phyloP scores from a whole-genome alignment of 352 stramenopile genomes.

The Phytophthora tentaculata region DNA sequence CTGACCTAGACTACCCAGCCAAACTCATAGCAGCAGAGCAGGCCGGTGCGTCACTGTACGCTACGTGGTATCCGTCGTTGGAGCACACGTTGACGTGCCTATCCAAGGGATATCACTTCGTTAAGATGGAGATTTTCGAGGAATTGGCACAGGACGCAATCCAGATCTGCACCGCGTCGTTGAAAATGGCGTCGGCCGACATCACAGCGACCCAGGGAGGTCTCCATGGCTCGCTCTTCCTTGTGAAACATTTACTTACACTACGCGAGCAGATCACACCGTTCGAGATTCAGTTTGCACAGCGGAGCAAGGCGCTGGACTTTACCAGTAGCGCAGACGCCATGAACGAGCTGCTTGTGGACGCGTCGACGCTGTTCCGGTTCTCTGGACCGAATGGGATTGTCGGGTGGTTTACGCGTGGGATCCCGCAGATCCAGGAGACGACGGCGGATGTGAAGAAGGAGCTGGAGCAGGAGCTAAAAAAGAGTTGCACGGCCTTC shows the following conservation, averaged over 20 bases:
- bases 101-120: conserved; percentile 87
- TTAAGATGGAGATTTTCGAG: conserved; percentile 90
- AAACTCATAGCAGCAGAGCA: conserved; percentile 54
- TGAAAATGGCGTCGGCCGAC: conserved; percentile 80
- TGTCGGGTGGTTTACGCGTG: conserved; percentile 66
- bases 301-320: conserved; percentile 74
- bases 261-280: conserved; percentile 86
- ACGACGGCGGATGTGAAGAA: conserved; percentile 84
- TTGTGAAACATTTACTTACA: conserved; percentile 85
- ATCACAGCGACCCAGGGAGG: conserved; percentile 55
- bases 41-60: conserved; percentile 57
- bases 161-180: conserved; percentile 74
- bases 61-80: conserved; percentile 84
- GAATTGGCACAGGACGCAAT: conserved; percentile 86
- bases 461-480: conserved; percentile 78
- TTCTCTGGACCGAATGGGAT: conserved; percentile 66
- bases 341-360: conserved; percentile 72
- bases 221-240: conserved; percentile 75
- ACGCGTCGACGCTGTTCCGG: conserved; percentile 70
- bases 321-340: conserved; percentile 81
- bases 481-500: conserved; percentile 80
- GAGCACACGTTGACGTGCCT: conserved; percentile 86
- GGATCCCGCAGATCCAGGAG: conserved; percentile 81
- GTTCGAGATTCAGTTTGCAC: conserved; percentile 84
- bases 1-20: conserved; percentile 76